Conservation (phyloP, 768 basidiomycete species). For the Mycena vulgaris region DNA sequence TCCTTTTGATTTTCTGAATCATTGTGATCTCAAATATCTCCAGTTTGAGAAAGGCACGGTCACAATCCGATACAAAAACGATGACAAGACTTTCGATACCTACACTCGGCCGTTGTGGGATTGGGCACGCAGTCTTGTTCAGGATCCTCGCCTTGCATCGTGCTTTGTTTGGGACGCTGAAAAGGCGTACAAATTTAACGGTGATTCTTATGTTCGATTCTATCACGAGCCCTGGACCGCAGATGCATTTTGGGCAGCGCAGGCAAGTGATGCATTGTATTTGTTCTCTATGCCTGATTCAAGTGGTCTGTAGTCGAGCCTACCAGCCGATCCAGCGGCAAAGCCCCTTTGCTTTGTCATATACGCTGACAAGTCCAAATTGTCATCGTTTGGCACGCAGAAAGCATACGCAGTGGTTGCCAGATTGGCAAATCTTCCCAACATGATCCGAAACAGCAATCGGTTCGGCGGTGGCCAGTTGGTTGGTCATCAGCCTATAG, state of each 20-base stretch:
- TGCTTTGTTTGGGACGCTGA: too few species aligned
- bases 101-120: conserved; percentile 46
- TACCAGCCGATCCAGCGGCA: neutral
- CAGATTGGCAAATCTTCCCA: conserved; percentile 32
- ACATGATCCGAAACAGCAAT: conserved; percentile 32
- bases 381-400: too few species aligned
- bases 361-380: too few species aligned
- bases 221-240: conserved; percentile 59
- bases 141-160: conserved; percentile 39
- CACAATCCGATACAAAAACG: too few species aligned
- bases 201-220: conserved; percentile 43
- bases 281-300: neutral
- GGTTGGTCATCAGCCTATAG: too few species aligned
- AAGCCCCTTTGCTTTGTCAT: conserved; percentile 37
- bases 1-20: neutral
- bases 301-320: neutral
- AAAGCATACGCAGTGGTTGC: too few species aligned
- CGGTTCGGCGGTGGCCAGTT: conserved; percentile 36
- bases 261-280: conserved; percentile 44
- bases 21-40: neutral
- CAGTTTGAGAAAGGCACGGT: too few species aligned
- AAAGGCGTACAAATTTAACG: conserved; percentile 51
- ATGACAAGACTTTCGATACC: too few species aligned
- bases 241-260: conserved; percentile 52
- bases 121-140: conserved; percentile 45